Base-by-base conservation (phyloP, 1,284 basidiomycete species). In the Uromyces viciae-fabae region DNA sequence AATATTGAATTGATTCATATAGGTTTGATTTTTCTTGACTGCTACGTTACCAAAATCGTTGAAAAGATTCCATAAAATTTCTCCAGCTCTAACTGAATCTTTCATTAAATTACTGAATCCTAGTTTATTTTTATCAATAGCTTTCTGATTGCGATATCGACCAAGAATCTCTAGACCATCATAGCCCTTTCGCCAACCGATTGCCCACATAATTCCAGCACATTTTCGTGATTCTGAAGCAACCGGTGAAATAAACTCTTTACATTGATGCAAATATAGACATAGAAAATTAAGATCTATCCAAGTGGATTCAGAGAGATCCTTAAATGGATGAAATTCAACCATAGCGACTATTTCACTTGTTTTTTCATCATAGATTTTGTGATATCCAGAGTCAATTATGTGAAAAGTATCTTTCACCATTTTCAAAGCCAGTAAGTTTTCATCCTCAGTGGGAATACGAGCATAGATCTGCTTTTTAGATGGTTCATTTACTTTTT, bases 321-420 rank as follows among this genome's bases (percentile, higher is more conserved):
- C 33, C 3, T 9, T n/a, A 68, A 68, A 14, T 22, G 31, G 22
- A 36, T 42, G 40, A 25, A 68, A 68, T 36, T 68, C 64, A 17
- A 43, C 64, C 15, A 68, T 68, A 42, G 64, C 64, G 28, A 68
- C 11, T 7, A 68, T 17, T 43, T 68, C 33, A 68, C 31, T 68
- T 17, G 64, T 68, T n/a, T n/a, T 17, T 43, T 68, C 28, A n/a
- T 68, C 40, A n/a, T 68, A 68, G 64, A 68, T 68, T n/a, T 42
- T 68, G 22, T 25, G 17, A n/a, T 68, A 68, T 14, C n/a, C n/a
- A 3, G 64, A 68, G 4, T 68, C 40, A 4, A 68, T 43, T 1
- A 25, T 36, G 28, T 68, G 31, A n/a, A 68, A 68, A 68, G 36
- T 2, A 19, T 68, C n/a, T 43, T 68, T 68, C 3, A 68, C 64